These are phyloP conservation scores for Plenodomus tracheiphilus DNA, from an alignment of 2,329 filamentous ascomycete species.

Conservation along the genomic window DNA sequence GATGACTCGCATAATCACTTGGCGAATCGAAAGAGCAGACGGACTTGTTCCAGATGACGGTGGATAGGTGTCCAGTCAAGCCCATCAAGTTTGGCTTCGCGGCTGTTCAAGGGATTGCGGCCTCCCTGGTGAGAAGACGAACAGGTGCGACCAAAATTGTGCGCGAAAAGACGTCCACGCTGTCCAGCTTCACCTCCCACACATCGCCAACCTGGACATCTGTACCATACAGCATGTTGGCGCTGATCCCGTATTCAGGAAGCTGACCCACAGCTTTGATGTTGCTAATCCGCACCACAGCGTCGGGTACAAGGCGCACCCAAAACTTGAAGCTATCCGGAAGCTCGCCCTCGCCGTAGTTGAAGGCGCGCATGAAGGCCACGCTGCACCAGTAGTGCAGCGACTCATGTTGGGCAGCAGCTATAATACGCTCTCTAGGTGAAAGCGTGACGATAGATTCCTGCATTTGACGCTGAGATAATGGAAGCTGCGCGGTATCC, in stretches of 20 bases:
- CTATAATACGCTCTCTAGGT: slow-evolving; percentile 51
- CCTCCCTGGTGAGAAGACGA: slow-evolving; percentile 35
- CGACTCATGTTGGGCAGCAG: slow-evolving; percentile 38
- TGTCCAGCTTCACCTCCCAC: slow-evolving; percentile 50
- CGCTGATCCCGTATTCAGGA: slow-evolving; percentile 20
- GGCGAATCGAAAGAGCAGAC: too few relatives aligned
- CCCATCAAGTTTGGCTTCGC: neutral
- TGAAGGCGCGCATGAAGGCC: slow-evolving; percentile 61
- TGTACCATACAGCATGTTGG: slow-evolving; percentile 13
- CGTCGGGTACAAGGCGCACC: slow-evolving; percentile 16
- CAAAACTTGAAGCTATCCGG: slow-evolving; percentile 52
- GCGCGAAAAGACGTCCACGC: slow-evolving; percentile 42
- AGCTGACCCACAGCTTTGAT: slow-evolving; percentile 15
- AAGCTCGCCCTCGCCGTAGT: slow-evolving; percentile 57
- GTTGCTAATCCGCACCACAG: neutral
- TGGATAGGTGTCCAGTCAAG: neutral
- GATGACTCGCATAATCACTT: too few relatives aligned
- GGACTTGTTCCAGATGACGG: too few relatives aligned
- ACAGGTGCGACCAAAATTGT: slow-evolving; percentile 41
- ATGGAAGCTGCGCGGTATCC: slow-evolving; percentile 53
- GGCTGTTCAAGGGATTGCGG: neutral
- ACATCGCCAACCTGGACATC: slow-evolving; percentile 45
- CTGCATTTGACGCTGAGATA: slow-evolving; percentile 53
- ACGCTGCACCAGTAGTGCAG: slow-evolving; percentile 55
- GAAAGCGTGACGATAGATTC: slow-evolving; percentile 52